Evolutionary conservation across 176 grass and related monocot species (phyloP), one percentile per base, ranked within the genome.

Genomic region (Hsuehochloa calcarea): DNA sequence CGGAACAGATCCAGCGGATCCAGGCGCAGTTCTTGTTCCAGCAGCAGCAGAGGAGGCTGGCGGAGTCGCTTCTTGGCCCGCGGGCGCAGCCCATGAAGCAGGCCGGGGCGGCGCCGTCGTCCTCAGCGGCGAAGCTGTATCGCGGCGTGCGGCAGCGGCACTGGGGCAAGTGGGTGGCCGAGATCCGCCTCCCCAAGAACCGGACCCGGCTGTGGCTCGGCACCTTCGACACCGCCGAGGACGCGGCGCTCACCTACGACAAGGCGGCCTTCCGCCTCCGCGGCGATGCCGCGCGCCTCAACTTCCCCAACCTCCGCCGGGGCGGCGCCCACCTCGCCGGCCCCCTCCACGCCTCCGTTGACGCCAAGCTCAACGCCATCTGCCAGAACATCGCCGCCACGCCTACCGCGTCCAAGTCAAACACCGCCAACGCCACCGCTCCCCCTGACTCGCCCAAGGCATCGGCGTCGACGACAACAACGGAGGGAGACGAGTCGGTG

Each of bases 161-260:
- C 88, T 99, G 96, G 96, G 96, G 96, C 35, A 99, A 99, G 82
- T 99, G 96, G 96, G 96, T 99, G 64, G 96, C 93, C 82, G 96
- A 98, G 89, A 98, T 98, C 83, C 93, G 96, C 2, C 88, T 98
- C 27, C 93, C 96, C 26, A 87, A 90, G 87, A 98, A 98, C 93
- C 89, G 96, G 44, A 95, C 89, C 61, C 91, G 96, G 54, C 86
- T 98, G 39, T 98, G 96, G 96, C 96, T 98, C 49, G 96, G 96
- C 55, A 98, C 96, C 73, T 98, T 98, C 89, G 96, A 98, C 88
- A 89, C 91, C 68, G 93, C 96, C 51, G 88, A 98, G 87, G 93
- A 98, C 62, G 96, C 93, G 0, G 96, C 96, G 75, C 85, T 96
- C 86, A 90, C 96, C 46, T 99, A 99, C 89, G 97, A 99, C 90